Evolutionary conservation across 805 yeast species (phyloP).

Genomic region (Kuraishia ogatae): DNA sequence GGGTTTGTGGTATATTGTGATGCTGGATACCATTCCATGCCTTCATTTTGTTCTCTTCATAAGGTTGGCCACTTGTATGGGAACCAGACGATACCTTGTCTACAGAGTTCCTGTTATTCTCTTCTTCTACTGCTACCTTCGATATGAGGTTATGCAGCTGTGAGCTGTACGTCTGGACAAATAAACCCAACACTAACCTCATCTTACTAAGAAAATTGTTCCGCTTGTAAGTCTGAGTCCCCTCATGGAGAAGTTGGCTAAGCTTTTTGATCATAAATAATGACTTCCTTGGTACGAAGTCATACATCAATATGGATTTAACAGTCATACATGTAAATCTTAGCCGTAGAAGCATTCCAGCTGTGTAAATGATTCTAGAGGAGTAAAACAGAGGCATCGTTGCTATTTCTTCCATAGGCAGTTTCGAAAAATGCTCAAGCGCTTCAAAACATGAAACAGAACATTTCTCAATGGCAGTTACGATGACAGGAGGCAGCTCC

Average conservation of each 20-base stretch:
- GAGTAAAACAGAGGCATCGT: constrained; percentile 48
- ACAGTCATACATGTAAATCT: constrained; percentile 47
- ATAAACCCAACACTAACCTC: constrained; percentile 46
- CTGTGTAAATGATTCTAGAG: constrained; percentile 52
- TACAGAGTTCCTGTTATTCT: neutral
- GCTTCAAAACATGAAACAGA: constrained; percentile 45
- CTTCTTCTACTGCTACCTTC: neutral
- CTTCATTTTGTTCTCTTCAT: neutral
- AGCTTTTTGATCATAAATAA: constrained; percentile 16
- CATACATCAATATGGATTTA: constrained; percentile 34
- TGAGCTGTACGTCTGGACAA: constrained; percentile 51
- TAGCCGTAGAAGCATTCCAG: constrained; percentile 52
- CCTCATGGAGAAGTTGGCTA: constrained; percentile 16
- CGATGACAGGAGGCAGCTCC: constrained; percentile 18
- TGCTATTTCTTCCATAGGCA: constrained; percentile 38
- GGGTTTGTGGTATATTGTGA: neutral
- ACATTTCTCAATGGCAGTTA: constrained; percentile 39
- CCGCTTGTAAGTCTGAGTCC: constrained; percentile 26
- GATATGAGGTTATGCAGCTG: constrained; percentile 30
- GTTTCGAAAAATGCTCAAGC: constrained; percentile 36
- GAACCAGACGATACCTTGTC: neutral
- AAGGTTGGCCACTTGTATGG: neutral
- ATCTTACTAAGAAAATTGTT: constrained; percentile 46
- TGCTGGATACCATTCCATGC: neutral
- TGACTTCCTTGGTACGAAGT: constrained; percentile 38